phyloP scores from a whole-genome alignment of 805 yeast genomes.

The Dipodascus albidus region DNA sequence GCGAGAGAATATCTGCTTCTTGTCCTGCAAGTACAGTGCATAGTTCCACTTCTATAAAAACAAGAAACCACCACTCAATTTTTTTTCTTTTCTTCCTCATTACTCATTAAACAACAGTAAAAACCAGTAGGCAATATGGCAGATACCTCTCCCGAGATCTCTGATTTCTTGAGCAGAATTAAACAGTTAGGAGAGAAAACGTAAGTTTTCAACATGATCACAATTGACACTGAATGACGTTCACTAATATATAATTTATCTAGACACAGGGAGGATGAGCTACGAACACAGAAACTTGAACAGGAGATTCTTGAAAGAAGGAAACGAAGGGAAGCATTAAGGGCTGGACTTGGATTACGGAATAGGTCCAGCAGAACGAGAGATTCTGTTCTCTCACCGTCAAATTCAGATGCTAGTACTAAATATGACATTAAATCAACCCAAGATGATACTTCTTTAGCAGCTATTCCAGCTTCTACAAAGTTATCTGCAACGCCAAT shows the following conservation, averaged over 20 bases:
- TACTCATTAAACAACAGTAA: not conserved
- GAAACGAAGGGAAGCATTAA: constrained; percentile 17
- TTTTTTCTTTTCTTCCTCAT: not conserved
- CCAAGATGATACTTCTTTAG: not conserved
- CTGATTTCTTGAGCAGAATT: constrained; percentile 19
- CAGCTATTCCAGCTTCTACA: no score
- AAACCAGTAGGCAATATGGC: no score
- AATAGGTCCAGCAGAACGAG: not conserved
- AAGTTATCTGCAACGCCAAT: no score
- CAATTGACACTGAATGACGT: not conserved
- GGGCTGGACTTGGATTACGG: constrained; percentile 8
- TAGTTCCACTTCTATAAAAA: not conserved
- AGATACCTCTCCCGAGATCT: constrained; percentile 16
- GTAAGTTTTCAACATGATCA: constrained; percentile 10
- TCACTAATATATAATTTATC: no score
- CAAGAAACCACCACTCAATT: not conserved
- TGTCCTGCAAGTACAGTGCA: not conserved
- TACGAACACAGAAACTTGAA: constrained; percentile 21
- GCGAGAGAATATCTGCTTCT: not conserved
- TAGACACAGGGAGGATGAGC: constrained; percentile 21
- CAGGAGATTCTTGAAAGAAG: constrained; percentile 22
- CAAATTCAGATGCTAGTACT: no score
- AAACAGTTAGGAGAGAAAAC: constrained; percentile 22
- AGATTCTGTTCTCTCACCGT: no score
- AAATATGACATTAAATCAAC: not conserved